phyloP scores from a whole-genome alignment of 257 asterid species.

The Solanum appendiculatum region DNA sequence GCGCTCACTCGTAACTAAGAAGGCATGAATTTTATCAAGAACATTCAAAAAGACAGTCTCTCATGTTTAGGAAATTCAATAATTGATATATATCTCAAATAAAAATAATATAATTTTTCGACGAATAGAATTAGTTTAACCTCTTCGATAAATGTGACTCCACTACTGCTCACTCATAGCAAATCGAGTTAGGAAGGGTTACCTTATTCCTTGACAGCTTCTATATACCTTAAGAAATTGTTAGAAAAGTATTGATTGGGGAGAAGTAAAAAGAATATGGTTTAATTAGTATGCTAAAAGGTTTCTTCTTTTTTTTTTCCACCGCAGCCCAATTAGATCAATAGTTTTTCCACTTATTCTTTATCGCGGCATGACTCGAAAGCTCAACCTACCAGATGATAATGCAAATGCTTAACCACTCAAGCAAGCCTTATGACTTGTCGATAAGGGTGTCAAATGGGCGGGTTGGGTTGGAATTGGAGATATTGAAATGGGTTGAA shows the following conservation, averaged over 20 bases:
- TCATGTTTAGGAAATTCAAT: neutral
- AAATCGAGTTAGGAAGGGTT: neutral
- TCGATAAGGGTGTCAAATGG: too few species aligned
- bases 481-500: too few species aligned
- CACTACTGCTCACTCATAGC: neutral
- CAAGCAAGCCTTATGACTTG: neutral
- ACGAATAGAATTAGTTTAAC: neutral
- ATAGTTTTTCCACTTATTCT: neutral
- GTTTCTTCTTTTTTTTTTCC: neutral
- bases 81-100: neutral
- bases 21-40: neutral
- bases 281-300: neutral
- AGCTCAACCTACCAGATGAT: neutral
- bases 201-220: neutral
- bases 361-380: fast-evolving
- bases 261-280: neutral
- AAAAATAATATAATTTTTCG: neutral
- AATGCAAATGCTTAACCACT: neutral
- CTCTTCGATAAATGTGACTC: neutral
- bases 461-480: too few species aligned
- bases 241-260: neutral
- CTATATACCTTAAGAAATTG: neutral
- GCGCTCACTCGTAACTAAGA: fast-evolving
- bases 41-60: neutral
- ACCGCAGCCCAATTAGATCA: fast-evolving